Evolutionary conservation across 768 basidiomycete genomes (phyloP).

Genomic region (Thelephora ganbajun): DNA sequence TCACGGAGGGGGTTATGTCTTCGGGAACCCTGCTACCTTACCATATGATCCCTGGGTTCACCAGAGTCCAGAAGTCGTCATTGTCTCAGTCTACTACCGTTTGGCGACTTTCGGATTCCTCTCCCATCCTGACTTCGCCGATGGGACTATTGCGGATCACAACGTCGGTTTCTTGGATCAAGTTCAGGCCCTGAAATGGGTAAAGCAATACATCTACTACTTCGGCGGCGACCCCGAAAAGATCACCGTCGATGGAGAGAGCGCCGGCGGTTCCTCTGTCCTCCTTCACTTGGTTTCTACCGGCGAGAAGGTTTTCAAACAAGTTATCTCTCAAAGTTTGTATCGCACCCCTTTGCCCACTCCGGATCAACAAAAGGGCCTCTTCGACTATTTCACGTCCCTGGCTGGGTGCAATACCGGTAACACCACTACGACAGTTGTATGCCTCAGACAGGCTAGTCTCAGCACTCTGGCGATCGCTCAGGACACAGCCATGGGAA

Average conservation of each 20-base stretch:
- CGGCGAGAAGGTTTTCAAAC: slow-evolving; percentile 28
- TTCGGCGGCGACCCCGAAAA: slow-evolving; percentile 26
- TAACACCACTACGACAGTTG: neutral
- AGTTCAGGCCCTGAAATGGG: slow-evolving; percentile 24
- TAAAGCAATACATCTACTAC: slow-evolving; percentile 21
- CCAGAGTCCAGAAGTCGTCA: slow-evolving; percentile 45
- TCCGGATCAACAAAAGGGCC: slow-evolving; percentile 38
- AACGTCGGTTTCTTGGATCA: slow-evolving; percentile 48
- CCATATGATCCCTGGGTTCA: slow-evolving; percentile 55
- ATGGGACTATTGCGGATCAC: slow-evolving; percentile 27
- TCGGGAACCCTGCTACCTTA: slow-evolving; percentile 50
- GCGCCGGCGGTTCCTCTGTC: slow-evolving; percentile 41
- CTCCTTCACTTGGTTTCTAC: slow-evolving; percentile 44
- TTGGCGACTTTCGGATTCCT: slow-evolving; percentile 54
- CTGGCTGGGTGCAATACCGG: slow-evolving; percentile 29
- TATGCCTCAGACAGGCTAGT: neutral
- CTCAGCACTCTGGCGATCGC: slow-evolving; percentile 29
- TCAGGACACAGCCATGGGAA: slow-evolving; percentile 31
- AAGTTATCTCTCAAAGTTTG: slow-evolving; percentile 51
- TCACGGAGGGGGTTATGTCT: slow-evolving; percentile 35
- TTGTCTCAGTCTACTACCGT: slow-evolving; percentile 56
- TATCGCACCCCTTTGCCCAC: slow-evolving; percentile 36
- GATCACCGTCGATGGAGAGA: slow-evolving; percentile 44
- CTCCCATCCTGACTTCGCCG: slow-evolving; percentile 29
- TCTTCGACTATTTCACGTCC: slow-evolving; percentile 37